Evolutionary conservation across 1,284 basidiomycete species (phyloP), one percentile per base, ranked within the genome.

Genomic region (Cryptococcus jaspeensis): DNA sequence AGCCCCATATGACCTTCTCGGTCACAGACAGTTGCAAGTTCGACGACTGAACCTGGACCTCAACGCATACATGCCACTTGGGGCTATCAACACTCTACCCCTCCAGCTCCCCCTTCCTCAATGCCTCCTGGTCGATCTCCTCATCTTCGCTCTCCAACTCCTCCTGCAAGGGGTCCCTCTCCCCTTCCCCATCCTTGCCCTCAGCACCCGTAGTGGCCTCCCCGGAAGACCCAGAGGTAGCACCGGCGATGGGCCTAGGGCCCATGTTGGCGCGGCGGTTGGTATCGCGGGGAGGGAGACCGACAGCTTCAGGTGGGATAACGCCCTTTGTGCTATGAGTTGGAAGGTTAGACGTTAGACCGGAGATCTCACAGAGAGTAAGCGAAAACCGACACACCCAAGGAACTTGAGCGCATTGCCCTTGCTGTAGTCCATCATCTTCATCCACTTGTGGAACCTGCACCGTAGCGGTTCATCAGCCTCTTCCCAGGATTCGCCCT

Each of bases 101-200:
- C 69, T 92, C 90, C 69, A 84, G 81, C 63, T 90, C 89, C 41
- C 82, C 86, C 48, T 85, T 76, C 57, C 82, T 80, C 44, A 81
- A 79, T 65, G 83, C 81, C 15, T 81, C 81, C 52, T 82, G 82
- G 37, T 87, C 86, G 2, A 84, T 83, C 37, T 83, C 84, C 53
- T 82, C 83, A 53, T 83, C 84, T 6, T 78, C 81, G 50, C 78
- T 81, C 5, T 76, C 78, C 20, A 78, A 75, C 12, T 78, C 76
- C 1, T 78, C 76, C 41, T 80, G 75, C 62, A 71, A 76, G 16
- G 63, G 58, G 9, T 58, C 64, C 16, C 59, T 82, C 81, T 39
- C 86, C 37, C 35, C 60, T 42, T 44, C 58, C 45, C 52, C 86
- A 20, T 81, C 76, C 88, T 85, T 62, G 87, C 88, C 25, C 82